Evolutionary conservation across 306 rosid genomes (phyloP).

Genomic region (Castanospermum australe): DNA sequence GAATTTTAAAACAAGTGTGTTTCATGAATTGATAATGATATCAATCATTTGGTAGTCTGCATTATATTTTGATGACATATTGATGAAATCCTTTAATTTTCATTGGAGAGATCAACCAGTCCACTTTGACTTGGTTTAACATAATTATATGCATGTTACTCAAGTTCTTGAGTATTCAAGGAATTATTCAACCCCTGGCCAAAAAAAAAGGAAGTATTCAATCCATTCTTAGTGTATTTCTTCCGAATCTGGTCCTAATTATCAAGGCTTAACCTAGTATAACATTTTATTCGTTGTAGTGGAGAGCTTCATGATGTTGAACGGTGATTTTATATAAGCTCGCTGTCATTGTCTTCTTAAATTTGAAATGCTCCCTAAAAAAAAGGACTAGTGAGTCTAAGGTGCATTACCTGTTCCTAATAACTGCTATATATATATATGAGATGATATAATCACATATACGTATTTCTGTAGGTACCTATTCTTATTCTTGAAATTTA

Average conservation of each 20-base stretch:
- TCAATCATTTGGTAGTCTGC: background rate
- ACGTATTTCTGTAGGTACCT: constrained; percentile 63
- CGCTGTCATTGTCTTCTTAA: background rate
- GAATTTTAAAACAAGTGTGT: background rate
- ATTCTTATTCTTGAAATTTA: constrained; percentile 88
- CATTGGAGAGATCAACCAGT: background rate
- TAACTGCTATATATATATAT: background rate
- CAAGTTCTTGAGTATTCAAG: background rate
- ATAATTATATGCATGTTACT: background rate
- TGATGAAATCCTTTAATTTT: background rate
- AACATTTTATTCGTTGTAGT: background rate
- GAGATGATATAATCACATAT: background rate
- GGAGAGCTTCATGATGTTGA: background rate
- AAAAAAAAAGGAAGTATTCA: background rate
- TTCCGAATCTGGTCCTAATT: background rate
- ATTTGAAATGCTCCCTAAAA: background rate
- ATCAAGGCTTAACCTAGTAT: background rate
- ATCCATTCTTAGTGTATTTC: background rate
- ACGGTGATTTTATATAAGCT: background rate
- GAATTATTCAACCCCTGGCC: background rate
- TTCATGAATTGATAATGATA: background rate
- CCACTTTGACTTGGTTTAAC: background rate
- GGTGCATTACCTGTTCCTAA: background rate
- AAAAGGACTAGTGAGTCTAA: background rate
- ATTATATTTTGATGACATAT: background rate